Conservation (phyloP, 1,139 yeast species). For the Taphrina confusa region DNA sequence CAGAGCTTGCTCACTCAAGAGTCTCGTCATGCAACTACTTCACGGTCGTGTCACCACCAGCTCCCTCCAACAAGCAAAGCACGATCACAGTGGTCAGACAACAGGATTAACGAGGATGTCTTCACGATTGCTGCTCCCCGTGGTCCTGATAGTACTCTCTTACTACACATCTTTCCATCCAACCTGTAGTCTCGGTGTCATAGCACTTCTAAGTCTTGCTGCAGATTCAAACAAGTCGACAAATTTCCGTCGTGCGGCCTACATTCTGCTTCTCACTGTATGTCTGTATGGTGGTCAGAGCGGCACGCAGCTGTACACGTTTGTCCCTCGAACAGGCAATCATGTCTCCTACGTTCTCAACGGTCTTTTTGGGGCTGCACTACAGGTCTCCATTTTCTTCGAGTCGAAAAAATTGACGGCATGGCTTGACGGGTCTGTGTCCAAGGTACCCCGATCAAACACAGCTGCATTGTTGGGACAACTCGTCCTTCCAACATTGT, state of each 20-base stretch:
- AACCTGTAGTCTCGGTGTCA: not conserved
- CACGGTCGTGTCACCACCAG: too few species aligned
- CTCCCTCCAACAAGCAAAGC: too few species aligned
- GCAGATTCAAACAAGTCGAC: not conserved
- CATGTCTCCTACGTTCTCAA: not conserved
- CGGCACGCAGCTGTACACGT: not conserved
- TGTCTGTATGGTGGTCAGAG: not conserved
- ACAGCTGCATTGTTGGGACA: not conserved
- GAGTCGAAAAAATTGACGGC: not conserved
- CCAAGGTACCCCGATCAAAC: not conserved
- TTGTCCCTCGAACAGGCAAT: too few species aligned
- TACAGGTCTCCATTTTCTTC: not conserved
- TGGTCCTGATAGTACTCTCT: too few species aligned
- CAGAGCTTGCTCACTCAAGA: too few species aligned
- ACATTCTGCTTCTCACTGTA: not conserved
- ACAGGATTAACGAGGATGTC: too few species aligned
- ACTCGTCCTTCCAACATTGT: not conserved
- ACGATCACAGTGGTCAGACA: too few species aligned
- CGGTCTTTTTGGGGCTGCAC: not conserved
- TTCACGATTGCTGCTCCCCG: too few species aligned
- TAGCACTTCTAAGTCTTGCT: not conserved
- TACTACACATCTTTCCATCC: slow-evolving; percentile 10
- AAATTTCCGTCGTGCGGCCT: not conserved
- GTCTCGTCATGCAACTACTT: too few species aligned
- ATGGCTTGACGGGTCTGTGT: not conserved